Evolutionary conservation across 441 rosid species (phyloP), one percentile per base, ranked within the genome.

Genomic region (Erysimum pusillum): DNA sequence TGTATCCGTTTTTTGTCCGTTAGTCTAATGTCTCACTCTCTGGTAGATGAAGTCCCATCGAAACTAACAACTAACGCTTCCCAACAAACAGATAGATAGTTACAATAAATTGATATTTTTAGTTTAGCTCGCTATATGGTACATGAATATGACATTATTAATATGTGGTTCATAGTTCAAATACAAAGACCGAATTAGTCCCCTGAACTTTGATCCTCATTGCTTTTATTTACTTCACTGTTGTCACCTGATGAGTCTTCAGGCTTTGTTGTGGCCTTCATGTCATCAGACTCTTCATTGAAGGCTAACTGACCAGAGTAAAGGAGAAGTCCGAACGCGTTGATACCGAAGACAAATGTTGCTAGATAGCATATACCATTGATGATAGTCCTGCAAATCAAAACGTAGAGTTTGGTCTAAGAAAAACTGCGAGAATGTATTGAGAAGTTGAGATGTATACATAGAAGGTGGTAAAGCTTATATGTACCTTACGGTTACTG

Each of bases 291-390:
- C 35, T 73, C 88, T 72, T 82, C 96, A 71, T 75, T 87, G 69
- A 94, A 18, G 57, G 88, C 87, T 69, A 92, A 94, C 73, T 91
- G 96, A 34, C 82, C 97, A 7, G 97, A 82, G 80, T 87, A 92
- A 51, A 92, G 93, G 63, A 94, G 67, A 58, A 94, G 86, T 45
- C 97, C 97, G 0, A 92, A 13, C 1, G 98, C 80, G 56, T 94
- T 94, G 80, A 91, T 36, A 65, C 97, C 96, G 4, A 94, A 92
- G 67, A 92, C 94, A 76, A 88, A 94, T 17, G 98, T 91, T 13
- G 96, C 96, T 12, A 94, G 94, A 83, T 94, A 92, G 87, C 96
- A 92, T 72, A 91, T 20, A 20, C 98, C 97, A 18, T 94, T 94
- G 39, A 92, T 58, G 73, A 92, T 87, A 35, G 98, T 91, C 88